These are phyloP conservation scores for Stipa capillata DNA, from an alignment of 176 grass and related monocot genomes.

Conservation along the genomic window DNA sequence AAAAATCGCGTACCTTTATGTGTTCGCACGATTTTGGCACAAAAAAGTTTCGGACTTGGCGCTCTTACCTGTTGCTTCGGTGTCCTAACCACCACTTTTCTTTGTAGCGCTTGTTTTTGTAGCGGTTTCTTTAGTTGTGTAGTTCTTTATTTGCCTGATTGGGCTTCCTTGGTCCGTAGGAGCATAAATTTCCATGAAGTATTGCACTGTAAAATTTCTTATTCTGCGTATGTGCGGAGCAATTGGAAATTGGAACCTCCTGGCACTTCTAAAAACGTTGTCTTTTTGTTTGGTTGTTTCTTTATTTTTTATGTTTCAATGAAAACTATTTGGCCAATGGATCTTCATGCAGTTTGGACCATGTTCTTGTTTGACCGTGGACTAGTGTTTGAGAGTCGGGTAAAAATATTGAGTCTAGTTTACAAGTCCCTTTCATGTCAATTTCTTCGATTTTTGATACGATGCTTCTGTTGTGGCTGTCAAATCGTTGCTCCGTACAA, in stretches of 20 bases:
- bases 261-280: background rate
- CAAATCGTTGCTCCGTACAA: slow-evolving; percentile 16
- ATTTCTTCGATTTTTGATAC: slow-evolving; percentile 10
- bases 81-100: slow-evolving; percentile 25
- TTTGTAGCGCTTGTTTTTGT: background rate
- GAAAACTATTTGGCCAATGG: background rate
- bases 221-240: background rate
- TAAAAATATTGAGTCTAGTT: slow-evolving; percentile 19
- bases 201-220: background rate
- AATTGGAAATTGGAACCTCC: background rate
- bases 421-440: slow-evolving; percentile 30
- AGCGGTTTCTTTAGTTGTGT: background rate
- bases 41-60: background rate
- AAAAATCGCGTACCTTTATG: background rate
- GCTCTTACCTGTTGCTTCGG: slow-evolving; percentile 16
- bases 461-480: slow-evolving; percentile 24
- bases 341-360: background rate
- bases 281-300: background rate
- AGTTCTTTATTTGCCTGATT: slow-evolving; percentile 10
- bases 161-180: background rate
- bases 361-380: slow-evolving; percentile 19
- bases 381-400: slow-evolving; percentile 24
- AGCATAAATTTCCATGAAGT: background rate
- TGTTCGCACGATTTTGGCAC: slow-evolving; percentile 3
- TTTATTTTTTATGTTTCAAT: slow-evolving; percentile 7